Conservation (phyloP, 495 filamentous ascomycete genomes). For the Daldinia bambusicola region DNA sequence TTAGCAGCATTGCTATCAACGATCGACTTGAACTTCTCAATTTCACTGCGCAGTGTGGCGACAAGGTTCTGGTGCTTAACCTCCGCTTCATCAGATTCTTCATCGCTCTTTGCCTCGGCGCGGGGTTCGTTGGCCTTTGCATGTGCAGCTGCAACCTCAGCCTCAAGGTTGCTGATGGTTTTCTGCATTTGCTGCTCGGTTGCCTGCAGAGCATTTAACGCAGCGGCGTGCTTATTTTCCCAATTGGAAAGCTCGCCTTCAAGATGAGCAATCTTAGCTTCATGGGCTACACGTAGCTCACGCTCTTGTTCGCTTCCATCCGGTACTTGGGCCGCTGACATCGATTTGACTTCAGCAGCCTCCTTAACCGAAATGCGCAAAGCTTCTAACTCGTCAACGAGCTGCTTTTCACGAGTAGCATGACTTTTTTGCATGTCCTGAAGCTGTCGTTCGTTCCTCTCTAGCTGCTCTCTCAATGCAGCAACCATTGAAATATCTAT, state of each 20-base stretch:
- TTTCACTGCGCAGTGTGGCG: constrained; percentile 72
- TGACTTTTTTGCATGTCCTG: constrained; percentile 77
- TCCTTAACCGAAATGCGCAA: constrained; percentile 69
- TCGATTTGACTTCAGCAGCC: constrained; percentile 29
- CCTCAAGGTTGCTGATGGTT: constrained; percentile 77
- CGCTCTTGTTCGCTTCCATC: constrained; percentile 34
- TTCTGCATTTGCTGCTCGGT: constrained; percentile 77
- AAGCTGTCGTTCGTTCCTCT: constrained; percentile 85
- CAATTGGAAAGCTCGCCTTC: constrained; percentile 78
- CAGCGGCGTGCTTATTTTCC: constrained; percentile 76
- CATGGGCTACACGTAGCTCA: constrained; percentile 58
- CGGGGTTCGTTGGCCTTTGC: constrained; percentile 52
- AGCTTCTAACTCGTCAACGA: constrained; percentile 72
- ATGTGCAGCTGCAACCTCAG: constrained; percentile 55
- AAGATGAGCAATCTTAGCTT: constrained; percentile 74
- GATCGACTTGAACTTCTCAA: constrained; percentile 80
- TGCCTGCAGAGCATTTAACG: constrained; percentile 74
- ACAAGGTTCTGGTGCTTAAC: constrained; percentile 72
- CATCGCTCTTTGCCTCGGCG: constrained; percentile 42
- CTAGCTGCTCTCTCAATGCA: constrained; percentile 84
- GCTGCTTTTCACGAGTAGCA: constrained; percentile 74
- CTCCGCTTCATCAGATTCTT: constrained; percentile 50
- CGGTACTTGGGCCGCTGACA: constrained; percentile 22
- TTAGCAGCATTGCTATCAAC: constrained; percentile 70
- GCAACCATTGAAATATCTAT: constrained; percentile 95